Evolutionary conservation across 23 red algal species (phyloP).

Genomic region (Gracilaria gracilis): DNA sequence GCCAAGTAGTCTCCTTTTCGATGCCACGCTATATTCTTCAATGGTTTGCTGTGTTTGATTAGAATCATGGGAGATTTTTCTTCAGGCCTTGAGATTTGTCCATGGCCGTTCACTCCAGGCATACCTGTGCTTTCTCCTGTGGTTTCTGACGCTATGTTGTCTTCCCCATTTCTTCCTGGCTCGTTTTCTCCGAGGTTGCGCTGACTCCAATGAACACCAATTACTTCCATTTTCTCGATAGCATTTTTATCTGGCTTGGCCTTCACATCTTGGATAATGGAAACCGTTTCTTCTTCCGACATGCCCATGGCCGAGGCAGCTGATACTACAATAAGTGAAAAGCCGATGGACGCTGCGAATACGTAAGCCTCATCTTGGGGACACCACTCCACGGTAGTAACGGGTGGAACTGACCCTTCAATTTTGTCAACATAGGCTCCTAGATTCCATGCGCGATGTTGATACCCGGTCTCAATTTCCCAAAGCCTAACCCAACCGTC

Average conservation of each 20-base stretch:
- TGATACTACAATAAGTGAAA: constrained; percentile 41
- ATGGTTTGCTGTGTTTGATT: constrained; percentile 60
- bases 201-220: constrained; percentile 39
- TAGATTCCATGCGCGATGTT: constrained; percentile 47
- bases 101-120: neutral
- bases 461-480: constrained; percentile 73
- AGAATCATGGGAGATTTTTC: constrained; percentile 29
- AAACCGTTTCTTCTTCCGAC: constrained; percentile 30
- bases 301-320: constrained; percentile 61
- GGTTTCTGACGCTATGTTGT: neutral
- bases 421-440: constrained; percentile 31
- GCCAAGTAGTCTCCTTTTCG: constrained; percentile 91
- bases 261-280: constrained; percentile 20
- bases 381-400: constrained; percentile 69
- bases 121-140: neutral
- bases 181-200: constrained; percentile 19
- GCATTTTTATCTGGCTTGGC: constrained; percentile 16
- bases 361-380: constrained; percentile 38
- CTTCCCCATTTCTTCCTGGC: neutral
- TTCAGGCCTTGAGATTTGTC: neutral
- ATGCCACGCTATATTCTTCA: constrained; percentile 81
- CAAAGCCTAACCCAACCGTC: constrained; percentile 81
- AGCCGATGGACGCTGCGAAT: constrained; percentile 70
- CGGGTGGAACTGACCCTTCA: constrained; percentile 53
- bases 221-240: constrained; percentile 24